Conservation (phyloP, 2,329 filamentous ascomycete species). For the Aspergillus sp. region DNA sequence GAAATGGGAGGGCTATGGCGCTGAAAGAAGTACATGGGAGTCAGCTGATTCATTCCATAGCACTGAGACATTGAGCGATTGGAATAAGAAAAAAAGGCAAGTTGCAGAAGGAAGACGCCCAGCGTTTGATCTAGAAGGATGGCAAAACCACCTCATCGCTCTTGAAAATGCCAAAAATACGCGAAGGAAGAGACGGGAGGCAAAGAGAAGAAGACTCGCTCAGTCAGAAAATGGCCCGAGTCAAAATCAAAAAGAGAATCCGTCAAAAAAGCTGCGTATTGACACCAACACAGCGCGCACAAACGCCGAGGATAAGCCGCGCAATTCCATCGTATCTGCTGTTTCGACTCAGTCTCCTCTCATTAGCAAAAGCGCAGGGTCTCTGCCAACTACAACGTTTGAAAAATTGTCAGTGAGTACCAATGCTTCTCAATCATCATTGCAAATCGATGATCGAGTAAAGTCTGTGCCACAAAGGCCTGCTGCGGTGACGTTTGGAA, state of each 20-base stretch:
- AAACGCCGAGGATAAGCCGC: too few species aligned
- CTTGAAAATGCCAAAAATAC: constrained; percentile 15
- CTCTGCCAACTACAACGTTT: too few species aligned
- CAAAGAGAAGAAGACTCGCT: constrained; percentile 22
- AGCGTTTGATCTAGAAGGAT: constrained; percentile 28
- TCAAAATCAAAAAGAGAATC: background rate
- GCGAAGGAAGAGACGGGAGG: constrained; percentile 22
- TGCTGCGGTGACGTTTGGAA: background rate
- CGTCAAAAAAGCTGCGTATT: background rate
- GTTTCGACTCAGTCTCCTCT: too few species aligned
- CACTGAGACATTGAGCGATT: constrained; percentile 36
- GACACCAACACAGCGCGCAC: too few species aligned
- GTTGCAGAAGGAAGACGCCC: constrained; percentile 23
- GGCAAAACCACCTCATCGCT: constrained; percentile 20
- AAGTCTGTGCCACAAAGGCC: background rate
- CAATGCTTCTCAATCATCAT: too few species aligned
- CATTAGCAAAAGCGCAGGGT: too few species aligned
- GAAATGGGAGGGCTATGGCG: constrained; percentile 58
- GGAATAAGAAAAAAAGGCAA: constrained; percentile 30
- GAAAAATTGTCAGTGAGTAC: too few species aligned
- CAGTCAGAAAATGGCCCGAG: constrained; percentile 1
- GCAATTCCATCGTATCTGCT: too few species aligned
- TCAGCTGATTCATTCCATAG: constrained; percentile 37
- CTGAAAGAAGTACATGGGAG: constrained; percentile 55
- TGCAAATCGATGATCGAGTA: too few species aligned